Percentiles rank a stretch among this genome's conserved stretches.
Conservation (phyloP, 176 grass and related monocot species). For the Eragrostis nindensis region DNA sequence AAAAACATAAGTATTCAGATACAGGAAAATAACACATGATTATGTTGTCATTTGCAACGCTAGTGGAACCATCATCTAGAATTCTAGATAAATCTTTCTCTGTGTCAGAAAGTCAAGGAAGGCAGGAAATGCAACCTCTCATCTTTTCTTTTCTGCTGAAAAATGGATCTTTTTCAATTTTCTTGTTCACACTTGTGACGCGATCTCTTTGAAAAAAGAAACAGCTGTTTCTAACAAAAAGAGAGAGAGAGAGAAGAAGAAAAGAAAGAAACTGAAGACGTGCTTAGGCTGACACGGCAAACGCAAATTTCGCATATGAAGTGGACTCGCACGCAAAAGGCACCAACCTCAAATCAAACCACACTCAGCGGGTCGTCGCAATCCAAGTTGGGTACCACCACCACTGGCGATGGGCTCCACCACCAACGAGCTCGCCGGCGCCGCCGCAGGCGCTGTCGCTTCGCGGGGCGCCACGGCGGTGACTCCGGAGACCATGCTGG, state of each 20-base stretch:
- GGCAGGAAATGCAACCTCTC: too few species aligned
- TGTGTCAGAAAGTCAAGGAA: too few species aligned
- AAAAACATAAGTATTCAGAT: background rate
- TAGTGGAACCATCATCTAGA: too few species aligned
- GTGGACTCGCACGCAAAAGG: constrained; percentile 29
- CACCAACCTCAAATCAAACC: background rate
- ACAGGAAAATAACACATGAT: background rate
- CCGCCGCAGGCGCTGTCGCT: background rate
- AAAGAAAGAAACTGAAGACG: background rate
- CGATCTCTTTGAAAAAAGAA: background rate
- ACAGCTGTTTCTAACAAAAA: too few species aligned
- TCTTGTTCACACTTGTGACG: background rate
- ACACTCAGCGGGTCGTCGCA: constrained; percentile 28
- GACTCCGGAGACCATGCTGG: background rate
- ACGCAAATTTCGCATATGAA: background rate
- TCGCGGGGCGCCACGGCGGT: background rate
- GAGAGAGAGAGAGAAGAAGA: too few species aligned
- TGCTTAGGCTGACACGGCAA: too few species aligned
- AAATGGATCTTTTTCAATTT: background rate
- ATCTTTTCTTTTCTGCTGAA: background rate
- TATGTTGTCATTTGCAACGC: background rate
- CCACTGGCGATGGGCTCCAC: constrained; percentile 33
- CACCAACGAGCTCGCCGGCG: constrained; percentile 19
- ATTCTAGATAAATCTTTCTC: too few species aligned
- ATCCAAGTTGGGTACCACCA: constrained; percentile 20